Conservation (phyloP, 805 yeast genomes). For the Nadsonia fulvescens region DNA sequence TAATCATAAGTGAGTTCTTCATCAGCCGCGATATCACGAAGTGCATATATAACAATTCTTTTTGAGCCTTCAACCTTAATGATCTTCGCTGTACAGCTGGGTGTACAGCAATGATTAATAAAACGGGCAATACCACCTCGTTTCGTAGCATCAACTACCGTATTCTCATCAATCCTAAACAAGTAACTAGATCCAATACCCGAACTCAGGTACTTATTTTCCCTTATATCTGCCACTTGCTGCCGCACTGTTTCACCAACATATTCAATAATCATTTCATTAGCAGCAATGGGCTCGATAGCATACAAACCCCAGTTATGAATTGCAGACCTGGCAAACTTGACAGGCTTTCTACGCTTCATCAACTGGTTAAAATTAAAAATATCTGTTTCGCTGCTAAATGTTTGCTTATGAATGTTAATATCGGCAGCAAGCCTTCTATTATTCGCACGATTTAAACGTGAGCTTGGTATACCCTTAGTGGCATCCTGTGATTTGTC, state of each 20-base stretch:
- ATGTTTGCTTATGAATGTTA: conserved; percentile 56
- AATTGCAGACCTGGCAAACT: conserved; percentile 92
- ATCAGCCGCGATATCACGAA: conserved; percentile 65
- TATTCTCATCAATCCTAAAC: conserved; percentile 81
- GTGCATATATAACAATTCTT: conserved; percentile 86
- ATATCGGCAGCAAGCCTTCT: conserved; percentile 82
- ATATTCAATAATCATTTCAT: conserved; percentile 94
- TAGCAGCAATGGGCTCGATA: conserved; percentile 83
- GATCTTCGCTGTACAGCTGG: conserved; percentile 93
- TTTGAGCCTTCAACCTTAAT: conserved; percentile 87
- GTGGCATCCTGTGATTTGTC: conserved; percentile 6
- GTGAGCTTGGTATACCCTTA: conserved; percentile 34
- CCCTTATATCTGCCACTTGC: conserved; percentile 86
- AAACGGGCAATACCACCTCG: conserved; percentile 88
- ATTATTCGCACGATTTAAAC: conserved; percentile 72
- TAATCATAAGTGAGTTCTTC: conserved; percentile 87
- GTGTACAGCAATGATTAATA: conserved; percentile 93
- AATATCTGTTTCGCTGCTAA: conserved; percentile 51
- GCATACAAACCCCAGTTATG: conserved; percentile 98
- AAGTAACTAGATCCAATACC: conserved; percentile 93
- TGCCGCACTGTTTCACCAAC: conserved; percentile 91
- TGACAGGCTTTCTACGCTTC: conserved; percentile 81
- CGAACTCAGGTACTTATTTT: conserved; percentile 61
- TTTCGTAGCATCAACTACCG: conserved; percentile 93
- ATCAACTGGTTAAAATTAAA: conserved; percentile 72